These are phyloP conservation scores for Dispira simplex DNA, from an alignment of 192 early-diverging fungal genomes.

Conservation along the genomic window DNA sequence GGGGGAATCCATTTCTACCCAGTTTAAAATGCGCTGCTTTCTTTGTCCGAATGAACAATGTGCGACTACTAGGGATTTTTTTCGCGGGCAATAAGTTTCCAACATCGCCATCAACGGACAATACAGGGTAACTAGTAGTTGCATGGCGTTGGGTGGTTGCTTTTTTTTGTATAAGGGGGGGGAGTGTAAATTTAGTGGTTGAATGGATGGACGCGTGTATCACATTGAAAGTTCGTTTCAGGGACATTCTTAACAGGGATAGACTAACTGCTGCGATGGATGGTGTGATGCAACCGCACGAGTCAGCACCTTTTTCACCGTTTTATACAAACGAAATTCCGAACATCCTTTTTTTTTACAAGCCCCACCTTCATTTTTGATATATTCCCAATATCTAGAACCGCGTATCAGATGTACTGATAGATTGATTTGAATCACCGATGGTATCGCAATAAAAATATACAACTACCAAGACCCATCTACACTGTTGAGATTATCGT, in stretches of 20 bases:
- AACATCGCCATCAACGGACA: not conserved
- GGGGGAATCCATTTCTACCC: slow-evolving; percentile 26
- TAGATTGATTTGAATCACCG: too few relatives aligned
- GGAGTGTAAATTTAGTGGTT: not conserved
- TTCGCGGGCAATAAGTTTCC: slow-evolving; percentile 21
- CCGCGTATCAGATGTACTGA: too few relatives aligned
- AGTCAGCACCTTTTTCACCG: too few relatives aligned
- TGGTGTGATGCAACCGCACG: not conserved
- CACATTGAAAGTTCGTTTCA: not conserved
- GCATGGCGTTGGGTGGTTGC: not conserved
- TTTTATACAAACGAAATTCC: too few relatives aligned
- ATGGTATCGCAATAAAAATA: too few relatives aligned
- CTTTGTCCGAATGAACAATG: slow-evolving; percentile 56
- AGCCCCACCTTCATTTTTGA: too few relatives aligned
- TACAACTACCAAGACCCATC: too few relatives aligned
- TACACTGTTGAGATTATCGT: too few relatives aligned
- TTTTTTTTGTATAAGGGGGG: not conserved
- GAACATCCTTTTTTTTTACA: too few relatives aligned
- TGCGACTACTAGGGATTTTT: slow-evolving; percentile 41
- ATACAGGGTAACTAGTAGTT: not conserved
- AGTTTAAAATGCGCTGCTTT: slow-evolving; percentile 55
- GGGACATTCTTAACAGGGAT: not conserved
- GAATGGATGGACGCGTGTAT: not conserved
- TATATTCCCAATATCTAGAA: too few relatives aligned
- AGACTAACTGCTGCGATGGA: not conserved